Conservation (phyloP, 768 basidiomycete species). For the Nidula microcarpa region DNA sequence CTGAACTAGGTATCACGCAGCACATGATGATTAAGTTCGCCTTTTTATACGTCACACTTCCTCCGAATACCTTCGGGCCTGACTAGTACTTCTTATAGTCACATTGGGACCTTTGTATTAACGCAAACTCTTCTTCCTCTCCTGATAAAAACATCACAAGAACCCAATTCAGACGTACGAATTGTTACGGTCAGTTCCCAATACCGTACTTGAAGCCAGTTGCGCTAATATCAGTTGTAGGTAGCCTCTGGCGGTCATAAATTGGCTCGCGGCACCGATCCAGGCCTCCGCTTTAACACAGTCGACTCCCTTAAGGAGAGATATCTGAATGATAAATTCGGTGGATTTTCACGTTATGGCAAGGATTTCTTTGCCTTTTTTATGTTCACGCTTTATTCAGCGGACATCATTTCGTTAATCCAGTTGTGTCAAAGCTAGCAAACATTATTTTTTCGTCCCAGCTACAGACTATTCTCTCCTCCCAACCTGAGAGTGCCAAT, state of each 20-base stretch:
- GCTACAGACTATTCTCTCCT: slow-evolving; percentile 8
- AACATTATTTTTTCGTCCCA: slow-evolving; percentile 9
- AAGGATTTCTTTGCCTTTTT: background rate
- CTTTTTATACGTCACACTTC: background rate
- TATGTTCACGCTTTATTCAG: background rate
- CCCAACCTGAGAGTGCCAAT: background rate
- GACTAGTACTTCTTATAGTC: background rate
- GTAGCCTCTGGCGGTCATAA: slow-evolving; percentile 4
- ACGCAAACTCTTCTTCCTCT: slow-evolving; percentile 10
- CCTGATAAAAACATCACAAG: slow-evolving; percentile 9
- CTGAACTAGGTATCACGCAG: background rate
- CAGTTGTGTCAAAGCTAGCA: slow-evolving; percentile 13
- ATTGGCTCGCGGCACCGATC: slow-evolving; percentile 1
- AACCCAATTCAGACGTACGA: slow-evolving; percentile 11
- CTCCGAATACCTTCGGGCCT: background rate
- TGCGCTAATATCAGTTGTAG: background rate
- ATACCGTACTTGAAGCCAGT: background rate
- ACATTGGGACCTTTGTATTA: slow-evolving; percentile 14
- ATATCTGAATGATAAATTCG: slow-evolving; percentile 4
- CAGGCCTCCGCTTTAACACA: slow-evolving; percentile 4
- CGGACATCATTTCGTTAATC: background rate
- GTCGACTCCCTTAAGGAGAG: slow-evolving; percentile 7
- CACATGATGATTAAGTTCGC: background rate
- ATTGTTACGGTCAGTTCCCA: slow-evolving; percentile 9
- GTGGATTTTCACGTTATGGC: slow-evolving; percentile 11